Base-by-base conservation (phyloP, 2,329 filamentous ascomycete species). In the Diaporthe humulicola region DNA sequence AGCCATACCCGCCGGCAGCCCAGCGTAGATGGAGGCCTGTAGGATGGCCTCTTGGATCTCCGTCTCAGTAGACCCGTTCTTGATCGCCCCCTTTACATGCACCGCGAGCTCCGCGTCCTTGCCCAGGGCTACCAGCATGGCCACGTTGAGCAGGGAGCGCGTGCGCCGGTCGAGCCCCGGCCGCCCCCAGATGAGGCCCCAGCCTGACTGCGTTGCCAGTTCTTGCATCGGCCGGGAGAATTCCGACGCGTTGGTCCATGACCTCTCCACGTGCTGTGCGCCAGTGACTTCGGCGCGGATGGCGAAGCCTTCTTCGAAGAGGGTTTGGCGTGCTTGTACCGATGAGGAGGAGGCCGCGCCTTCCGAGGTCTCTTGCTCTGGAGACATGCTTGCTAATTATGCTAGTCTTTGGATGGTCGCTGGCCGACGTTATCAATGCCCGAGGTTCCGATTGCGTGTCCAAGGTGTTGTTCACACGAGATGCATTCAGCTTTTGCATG, bases 91-190 rank as follows among this genome's bases (percentile, higher is more conserved):
- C 33, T 90, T 85, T 19, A 91, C 85, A 79, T 93, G 91, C 3
- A 91, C 86, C 0, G 84, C 90, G 60, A 93, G 84, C 78, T 93
- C 91, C 0, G 88, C 86, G 42, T 85, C 85, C 22, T 88, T 85
- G 76, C 92, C 92, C 77, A 92, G 82, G 1, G 89, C 90, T 81
- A 89, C 90, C 60, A 93, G 84, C 88, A 93, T 92, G 50, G 88
- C 90, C 57, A 93, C 89, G 80, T 92, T 92, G 61, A 92, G 81
- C 71, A 93, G 84, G 73, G 86, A 89, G 60, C 91, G 87, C 73
- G 90, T 88, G 80, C 92, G 90, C 71, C 88, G 86, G 22, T 88
- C 87, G 8, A 93, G 86, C 0, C 91, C 91, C 0, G 90, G 90
- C 2, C 91, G 87, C 3, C 88, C 88, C 91, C 91, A 93, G 28